These are phyloP conservation scores for Chlorella sp. DNA, from an alignment of 139 green algal species.

Conservation along the genomic window DNA sequence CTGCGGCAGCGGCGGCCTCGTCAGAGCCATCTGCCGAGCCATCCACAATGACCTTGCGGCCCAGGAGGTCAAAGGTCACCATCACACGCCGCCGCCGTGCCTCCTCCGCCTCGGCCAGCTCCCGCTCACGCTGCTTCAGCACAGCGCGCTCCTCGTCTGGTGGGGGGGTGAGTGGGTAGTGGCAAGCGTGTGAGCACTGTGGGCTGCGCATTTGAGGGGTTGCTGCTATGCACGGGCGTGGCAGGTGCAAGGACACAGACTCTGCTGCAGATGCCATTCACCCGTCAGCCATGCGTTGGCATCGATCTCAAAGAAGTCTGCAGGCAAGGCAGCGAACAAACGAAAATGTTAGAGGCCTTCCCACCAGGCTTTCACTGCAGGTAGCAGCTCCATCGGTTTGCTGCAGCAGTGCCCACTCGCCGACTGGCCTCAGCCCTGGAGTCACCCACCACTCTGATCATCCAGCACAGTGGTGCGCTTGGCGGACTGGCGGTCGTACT, in stretches of 20 bases:
- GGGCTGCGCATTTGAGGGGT: too few species aligned
- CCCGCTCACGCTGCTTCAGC: constrained; percentile 60
- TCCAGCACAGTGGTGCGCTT: constrained; percentile 92
- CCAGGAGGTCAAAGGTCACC: constrained; percentile 90
- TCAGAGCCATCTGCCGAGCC: too few species aligned
- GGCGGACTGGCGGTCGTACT: constrained; percentile 84
- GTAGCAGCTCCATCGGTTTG: too few species aligned
- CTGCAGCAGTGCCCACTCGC: too few species aligned
- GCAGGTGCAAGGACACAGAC: too few species aligned
- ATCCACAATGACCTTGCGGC: constrained; percentile 60
- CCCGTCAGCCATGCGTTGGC: constrained; percentile 91
- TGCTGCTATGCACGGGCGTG: too few species aligned
- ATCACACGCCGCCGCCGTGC: constrained; percentile 64
- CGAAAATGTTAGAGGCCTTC: too few species aligned
- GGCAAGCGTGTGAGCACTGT: too few species aligned
- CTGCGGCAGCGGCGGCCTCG: background rate
- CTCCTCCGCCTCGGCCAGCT: constrained; percentile 70
- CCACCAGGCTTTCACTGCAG: too few species aligned
- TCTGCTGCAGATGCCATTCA: too few species aligned
- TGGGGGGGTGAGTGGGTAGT: background rate
- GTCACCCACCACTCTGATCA: constrained; percentile 74
- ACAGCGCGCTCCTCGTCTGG: constrained; percentile 69
- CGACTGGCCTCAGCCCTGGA: too few species aligned
- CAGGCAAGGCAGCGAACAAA: constrained; percentile 15
- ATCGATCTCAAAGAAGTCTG: constrained; percentile 95